These are phyloP conservation scores for Westerdykella ornata DNA, from an alignment of 2,329 filamentous ascomycete genomes.

Conservation along the genomic window DNA sequence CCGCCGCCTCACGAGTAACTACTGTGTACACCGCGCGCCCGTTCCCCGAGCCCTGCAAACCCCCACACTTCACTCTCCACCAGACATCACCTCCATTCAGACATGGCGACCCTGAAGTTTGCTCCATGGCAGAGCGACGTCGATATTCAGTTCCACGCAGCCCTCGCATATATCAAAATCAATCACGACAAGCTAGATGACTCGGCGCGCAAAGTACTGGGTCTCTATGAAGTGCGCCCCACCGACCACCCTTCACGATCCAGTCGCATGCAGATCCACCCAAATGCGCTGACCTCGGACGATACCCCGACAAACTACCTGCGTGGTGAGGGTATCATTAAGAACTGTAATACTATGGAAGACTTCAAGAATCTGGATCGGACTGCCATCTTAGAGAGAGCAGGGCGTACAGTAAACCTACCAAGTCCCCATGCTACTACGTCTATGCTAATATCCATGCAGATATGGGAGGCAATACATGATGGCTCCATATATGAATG, in stretches of 20 bases:
- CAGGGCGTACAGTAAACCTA: slow-evolving; percentile 63
- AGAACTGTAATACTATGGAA: slow-evolving; percentile 93
- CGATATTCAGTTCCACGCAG: slow-evolving; percentile 89
- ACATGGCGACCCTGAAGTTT: slow-evolving; percentile 56
- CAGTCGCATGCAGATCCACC: slow-evolving; percentile 83
- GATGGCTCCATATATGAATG: slow-evolving; percentile 95
- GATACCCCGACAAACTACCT: slow-evolving; percentile 47
- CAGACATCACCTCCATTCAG: slow-evolving; percentile 5
- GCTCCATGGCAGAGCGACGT: slow-evolving; percentile 90
- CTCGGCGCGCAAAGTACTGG: slow-evolving; percentile 77
- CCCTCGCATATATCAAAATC: slow-evolving; percentile 87
- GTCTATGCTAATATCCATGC: slow-evolving; percentile 17
- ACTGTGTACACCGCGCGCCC: neutral
- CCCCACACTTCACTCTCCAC: slow-evolving; percentile 3
- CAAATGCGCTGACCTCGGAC: slow-evolving; percentile 68
- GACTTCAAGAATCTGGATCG: slow-evolving; percentile 85
- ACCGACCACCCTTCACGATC: slow-evolving; percentile 66
- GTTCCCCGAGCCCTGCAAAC: neutral
- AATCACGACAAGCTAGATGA: slow-evolving; percentile 96
- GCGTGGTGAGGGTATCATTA: slow-evolving; percentile 87
- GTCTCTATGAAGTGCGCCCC: slow-evolving; percentile 78
- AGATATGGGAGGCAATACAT: slow-evolving; percentile 97
- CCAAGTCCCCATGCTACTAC: neutral
- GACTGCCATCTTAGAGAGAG: slow-evolving; percentile 65
- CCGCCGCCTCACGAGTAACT: neutral